phyloP scores from a whole-genome alignment of 2,329 filamentous ascomycete genomes.

The Aspergillus ibericus region DNA sequence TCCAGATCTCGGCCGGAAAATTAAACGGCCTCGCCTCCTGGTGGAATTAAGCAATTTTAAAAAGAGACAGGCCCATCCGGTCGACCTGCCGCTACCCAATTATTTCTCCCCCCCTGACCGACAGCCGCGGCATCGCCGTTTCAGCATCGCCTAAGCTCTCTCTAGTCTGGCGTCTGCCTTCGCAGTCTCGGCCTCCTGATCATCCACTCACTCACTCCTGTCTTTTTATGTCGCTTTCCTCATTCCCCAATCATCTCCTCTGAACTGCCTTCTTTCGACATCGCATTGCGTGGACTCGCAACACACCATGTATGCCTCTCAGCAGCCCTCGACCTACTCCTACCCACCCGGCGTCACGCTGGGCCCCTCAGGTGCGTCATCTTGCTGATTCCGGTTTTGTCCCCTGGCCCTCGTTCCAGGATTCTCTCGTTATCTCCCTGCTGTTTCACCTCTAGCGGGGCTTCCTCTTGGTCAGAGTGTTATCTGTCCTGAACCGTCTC shows the following conservation, averaged over 20 bases:
- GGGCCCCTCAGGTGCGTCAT: conserved; percentile 36
- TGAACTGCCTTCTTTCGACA: conserved; percentile 12
- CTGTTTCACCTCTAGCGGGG: conserved; percentile 23
- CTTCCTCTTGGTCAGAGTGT: conserved; percentile 15
- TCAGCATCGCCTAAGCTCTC: conserved; percentile 18
- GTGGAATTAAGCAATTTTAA: conserved; percentile 7
- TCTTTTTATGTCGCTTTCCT: conserved; percentile 15
- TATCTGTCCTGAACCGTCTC: conserved; percentile 8
- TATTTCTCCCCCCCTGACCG: conserved; percentile 15
- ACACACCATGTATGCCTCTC: conserved; percentile 31
- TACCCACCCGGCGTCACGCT: conserved; percentile 36
- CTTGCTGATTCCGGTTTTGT: conserved; percentile 12
- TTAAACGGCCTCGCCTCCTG: background rate
- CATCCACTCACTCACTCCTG: conserved; percentile 10
- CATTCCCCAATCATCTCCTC: conserved; percentile 15
- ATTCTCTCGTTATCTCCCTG: conserved; percentile 9
- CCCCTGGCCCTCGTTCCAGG: conserved; percentile 7
- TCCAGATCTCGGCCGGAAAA: background rate
- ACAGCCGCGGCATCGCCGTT: conserved; percentile 24
- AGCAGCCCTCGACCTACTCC: conserved; percentile 28
- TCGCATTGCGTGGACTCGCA: conserved; percentile 22
- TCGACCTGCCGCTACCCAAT: conserved; percentile 12
- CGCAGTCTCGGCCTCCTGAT: conserved; percentile 10
- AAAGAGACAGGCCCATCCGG: background rate
- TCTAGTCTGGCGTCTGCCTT: conserved; percentile 6